Percentiles rank a stretch among this genome's conserved stretches.
phyloP scores from a whole-genome alignment of 352 stramenopile species.

The Phytopythium kandeliae region DNA sequence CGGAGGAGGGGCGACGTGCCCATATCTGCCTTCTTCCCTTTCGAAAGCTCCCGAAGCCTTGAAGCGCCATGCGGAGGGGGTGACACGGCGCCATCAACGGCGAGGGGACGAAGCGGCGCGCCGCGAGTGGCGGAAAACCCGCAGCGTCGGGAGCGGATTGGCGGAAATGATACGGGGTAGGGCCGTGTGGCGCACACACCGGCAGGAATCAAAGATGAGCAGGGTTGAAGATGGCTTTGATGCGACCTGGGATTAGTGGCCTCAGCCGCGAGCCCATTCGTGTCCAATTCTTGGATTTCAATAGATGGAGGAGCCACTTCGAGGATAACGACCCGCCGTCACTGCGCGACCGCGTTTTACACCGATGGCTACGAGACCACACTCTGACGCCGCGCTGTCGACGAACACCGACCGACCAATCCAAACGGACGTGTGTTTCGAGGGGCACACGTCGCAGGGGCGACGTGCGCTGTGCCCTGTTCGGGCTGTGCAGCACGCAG shows the following conservation, averaged over 20 bases:
- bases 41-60: background rate
- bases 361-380: background rate
- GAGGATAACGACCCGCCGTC: no score
- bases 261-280: background rate
- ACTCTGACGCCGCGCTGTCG: slow-evolving; percentile 3
- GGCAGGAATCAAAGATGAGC: slow-evolving; percentile 1
- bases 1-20: no score
- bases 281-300: background rate
- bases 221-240: background rate
- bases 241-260: background rate
- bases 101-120: background rate
- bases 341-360: background rate
- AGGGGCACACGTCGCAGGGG: no score
- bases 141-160: background rate
- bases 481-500: no score
- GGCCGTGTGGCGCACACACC: background rate
- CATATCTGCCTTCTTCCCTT: no score
- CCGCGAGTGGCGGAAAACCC: background rate
- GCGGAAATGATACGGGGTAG: background rate
- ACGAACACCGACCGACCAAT: slow-evolving; percentile 5
- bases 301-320: no score
- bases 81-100: slow-evolving; percentile 13
- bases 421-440: no score
- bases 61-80: slow-evolving; percentile 10
- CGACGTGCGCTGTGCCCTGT: no score